phyloP scores from a whole-genome alignment of 495 filamentous ascomycete species.

The Penicillium canescens region DNA sequence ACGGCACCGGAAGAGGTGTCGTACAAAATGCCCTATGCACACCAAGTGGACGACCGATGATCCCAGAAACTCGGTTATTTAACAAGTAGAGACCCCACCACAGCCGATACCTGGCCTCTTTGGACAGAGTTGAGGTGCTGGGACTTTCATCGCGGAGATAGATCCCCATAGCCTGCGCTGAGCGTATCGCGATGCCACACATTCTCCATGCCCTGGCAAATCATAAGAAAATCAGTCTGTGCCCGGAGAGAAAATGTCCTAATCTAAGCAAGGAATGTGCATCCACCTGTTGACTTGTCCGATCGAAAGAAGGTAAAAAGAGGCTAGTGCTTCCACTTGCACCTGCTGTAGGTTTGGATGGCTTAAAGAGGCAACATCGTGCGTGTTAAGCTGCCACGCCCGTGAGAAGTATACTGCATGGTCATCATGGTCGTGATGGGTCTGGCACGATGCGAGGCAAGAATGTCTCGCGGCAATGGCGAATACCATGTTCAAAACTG shows the following conservation, averaged over 20 bases:
- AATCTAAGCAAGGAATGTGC: no score
- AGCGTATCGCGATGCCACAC: conserved; percentile 54
- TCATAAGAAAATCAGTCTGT: background rate
- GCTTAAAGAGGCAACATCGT: background rate
- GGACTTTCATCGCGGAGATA: conserved; percentile 55
- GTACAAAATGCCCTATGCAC: conserved; percentile 51
- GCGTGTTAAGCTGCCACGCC: conserved; percentile 53
- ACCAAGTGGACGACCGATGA: conserved; percentile 56
- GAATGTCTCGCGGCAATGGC: conserved; percentile 56
- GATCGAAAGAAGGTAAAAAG: background rate
- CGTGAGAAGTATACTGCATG: conserved; percentile 55
- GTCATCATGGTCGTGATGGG: conserved; percentile 14
- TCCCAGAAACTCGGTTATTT: conserved; percentile 51
- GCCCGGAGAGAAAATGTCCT: no score
- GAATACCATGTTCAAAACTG: conserved; percentile 61
- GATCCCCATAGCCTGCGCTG: conserved; percentile 54
- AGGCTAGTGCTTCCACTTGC: no score
- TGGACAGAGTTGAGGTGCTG: conserved; percentile 40
- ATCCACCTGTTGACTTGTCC: background rate
- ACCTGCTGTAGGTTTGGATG: no score
- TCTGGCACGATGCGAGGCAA: background rate
- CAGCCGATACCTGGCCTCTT: conserved; percentile 29
- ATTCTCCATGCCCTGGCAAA: conserved; percentile 54
- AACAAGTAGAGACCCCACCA: conserved; percentile 54
- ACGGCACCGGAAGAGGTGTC: conserved; percentile 47